Base-by-base conservation (phyloP, 257 asterid species). In the Leonotis leonurus region DNA sequence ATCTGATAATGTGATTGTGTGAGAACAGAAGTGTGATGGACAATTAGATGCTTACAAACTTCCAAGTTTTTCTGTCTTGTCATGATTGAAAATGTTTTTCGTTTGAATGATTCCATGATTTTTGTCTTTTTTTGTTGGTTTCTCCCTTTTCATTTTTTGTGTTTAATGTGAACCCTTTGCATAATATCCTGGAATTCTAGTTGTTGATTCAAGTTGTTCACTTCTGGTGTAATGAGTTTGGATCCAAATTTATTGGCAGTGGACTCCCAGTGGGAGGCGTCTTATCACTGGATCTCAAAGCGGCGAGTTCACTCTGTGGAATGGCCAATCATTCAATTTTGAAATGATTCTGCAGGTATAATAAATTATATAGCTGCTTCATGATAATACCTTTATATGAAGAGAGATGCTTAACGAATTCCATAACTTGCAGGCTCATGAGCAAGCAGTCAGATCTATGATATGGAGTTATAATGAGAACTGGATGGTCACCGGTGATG, bases 401-500 rank as follows among this genome's bases (percentile, higher is more conserved):
- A 51, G 41, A 51, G 49, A 45, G 73, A 53, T 40, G 50, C 52
- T 33, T 65, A 20, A 49, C 39, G 33, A 24, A 49, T 69, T 62
- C 45, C 59, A 43, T 69, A n/a, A 65, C 33, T 52, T 74, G 63
- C 85, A 91, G 99, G 99, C 99, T 73, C 99, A 89, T 75, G 99
- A 92, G 62, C 95, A 92, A 80, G 97, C 99, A 39, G 97, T 92
- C 70, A 85, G 99, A 74, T 87, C 99, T 65, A 92, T 92, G 99
- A 76, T 92, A 30, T 92, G 99, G 99, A 93, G 99, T 81, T 84
- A 93, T 76, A 93, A 89, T 20, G 99, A 89, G 81, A 90, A 85
- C 77, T 93, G 97, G 96, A 93, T 93, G 99, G 99, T 93, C 75
- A 87, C 99, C 32, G 99, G 99, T 55, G 99, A 93, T 77, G 99